Percentiles rank a stretch among this genome's conserved stretches.
These are phyloP conservation scores for Bryum argenteum DNA, from an alignment of 225 moss, liverwort and hornwort genomes.

Conservation along the genomic window DNA sequence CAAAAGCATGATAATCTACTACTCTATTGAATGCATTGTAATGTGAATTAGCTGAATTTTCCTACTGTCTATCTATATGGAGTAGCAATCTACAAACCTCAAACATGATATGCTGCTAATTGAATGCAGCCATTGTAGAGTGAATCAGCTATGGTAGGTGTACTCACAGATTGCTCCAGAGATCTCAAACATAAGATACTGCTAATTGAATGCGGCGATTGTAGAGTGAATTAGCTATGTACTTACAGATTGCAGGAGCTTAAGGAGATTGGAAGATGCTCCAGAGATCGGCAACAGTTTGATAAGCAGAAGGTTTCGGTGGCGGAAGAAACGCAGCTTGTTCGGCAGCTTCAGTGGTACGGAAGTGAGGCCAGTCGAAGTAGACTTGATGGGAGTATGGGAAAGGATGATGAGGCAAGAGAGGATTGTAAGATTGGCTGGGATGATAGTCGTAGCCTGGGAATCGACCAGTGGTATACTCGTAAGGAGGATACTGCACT, in stretches of 20 bases:
- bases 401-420: conserved; percentile 43
- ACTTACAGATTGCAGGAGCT: not conserved
- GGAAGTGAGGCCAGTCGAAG: conserved; percentile 56
- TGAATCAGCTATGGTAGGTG: too few species aligned
- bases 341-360: conserved; percentile 34
- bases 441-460: conserved; percentile 44
- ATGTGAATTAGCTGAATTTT: too few species aligned
- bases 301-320: conserved; percentile 37
- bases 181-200: too few species aligned
- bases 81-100: too few species aligned
- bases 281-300: conserved; percentile 43
- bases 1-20: too few species aligned
- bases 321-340: conserved; percentile 38
- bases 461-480: conserved; percentile 22
- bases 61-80: too few species aligned
- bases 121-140: too few species aligned
- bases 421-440: conserved; percentile 49
- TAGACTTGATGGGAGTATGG: conserved; percentile 42
- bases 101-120: too few species aligned
- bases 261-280: conserved; percentile 48
- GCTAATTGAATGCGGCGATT: too few species aligned
- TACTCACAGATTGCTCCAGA: too few species aligned
- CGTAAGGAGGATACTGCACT: conserved; percentile 37
- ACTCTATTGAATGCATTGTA: too few species aligned
- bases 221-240: too few species aligned